phyloP scores from a whole-genome alignment of 2,329 filamentous ascomycete species.

The Calycina marina region DNA sequence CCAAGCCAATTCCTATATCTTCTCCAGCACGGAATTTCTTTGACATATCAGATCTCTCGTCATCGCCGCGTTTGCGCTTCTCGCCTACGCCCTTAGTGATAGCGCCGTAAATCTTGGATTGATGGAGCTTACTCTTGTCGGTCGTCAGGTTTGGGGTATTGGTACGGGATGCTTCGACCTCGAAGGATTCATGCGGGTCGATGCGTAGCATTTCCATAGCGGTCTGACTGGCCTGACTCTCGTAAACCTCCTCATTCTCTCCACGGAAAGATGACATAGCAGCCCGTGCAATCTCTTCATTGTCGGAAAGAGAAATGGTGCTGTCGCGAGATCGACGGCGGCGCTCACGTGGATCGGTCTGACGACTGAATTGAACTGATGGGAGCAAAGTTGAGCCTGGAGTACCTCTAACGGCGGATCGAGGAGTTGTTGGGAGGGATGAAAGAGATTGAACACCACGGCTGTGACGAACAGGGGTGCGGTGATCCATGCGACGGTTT shows the following conservation, averaged over 20 bases:
- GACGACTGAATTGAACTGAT: slow-evolving; percentile 45
- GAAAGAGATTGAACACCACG: slow-evolving; percentile 73
- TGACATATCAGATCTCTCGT: slow-evolving; percentile 11
- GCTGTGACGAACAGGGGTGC: slow-evolving; percentile 43
- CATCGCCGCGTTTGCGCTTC: slow-evolving; percentile 18
- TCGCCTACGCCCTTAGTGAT: slow-evolving; percentile 39
- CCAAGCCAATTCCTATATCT: slow-evolving; percentile 41
- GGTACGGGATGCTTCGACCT: slow-evolving; percentile 18
- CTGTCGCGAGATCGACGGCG: slow-evolving; percentile 65
- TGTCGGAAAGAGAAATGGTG: slow-evolving; percentile 59
- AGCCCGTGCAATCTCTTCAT: slow-evolving; percentile 38
- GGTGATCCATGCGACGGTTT: slow-evolving; percentile 21
- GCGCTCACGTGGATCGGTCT: slow-evolving; percentile 44
- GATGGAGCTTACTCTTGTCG: slow-evolving; percentile 30
- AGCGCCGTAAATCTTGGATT: slow-evolving; percentile 47
- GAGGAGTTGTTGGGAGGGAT: slow-evolving; percentile 66
- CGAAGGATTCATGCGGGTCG: slow-evolving; percentile 28
- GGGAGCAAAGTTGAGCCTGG: slow-evolving; percentile 41
- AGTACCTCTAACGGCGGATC: slow-evolving; percentile 29
- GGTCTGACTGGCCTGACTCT: slow-evolving; percentile 64
- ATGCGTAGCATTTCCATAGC: slow-evolving; percentile 62
- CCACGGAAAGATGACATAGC: slow-evolving; percentile 26
- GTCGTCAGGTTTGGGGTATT: slow-evolving; percentile 26
- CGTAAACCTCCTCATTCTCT: slow-evolving; percentile 48
- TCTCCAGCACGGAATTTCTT: slow-evolving; percentile 36